Conservation (phyloP, 768 basidiomycete genomes). For the Amanita muscaria region DNA sequence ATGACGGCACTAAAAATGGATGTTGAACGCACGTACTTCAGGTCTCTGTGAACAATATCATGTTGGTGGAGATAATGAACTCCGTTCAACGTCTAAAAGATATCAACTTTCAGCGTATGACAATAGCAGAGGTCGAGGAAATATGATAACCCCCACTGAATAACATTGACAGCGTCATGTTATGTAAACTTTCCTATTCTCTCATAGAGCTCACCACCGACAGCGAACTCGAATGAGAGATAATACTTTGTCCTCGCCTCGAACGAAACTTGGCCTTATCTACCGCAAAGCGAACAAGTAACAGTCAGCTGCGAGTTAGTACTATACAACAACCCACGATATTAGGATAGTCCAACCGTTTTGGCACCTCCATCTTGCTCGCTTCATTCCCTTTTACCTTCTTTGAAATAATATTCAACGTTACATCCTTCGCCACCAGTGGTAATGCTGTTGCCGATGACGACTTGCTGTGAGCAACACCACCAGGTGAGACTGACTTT, state of each 20-base stretch:
- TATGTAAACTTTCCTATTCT: conserved; percentile 95
- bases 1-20: no score
- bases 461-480: conserved; percentile 15
- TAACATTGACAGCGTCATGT: conserved; percentile 77
- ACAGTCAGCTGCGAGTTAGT: not conserved
- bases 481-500: conserved; percentile 6
- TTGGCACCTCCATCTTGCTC: conserved; percentile 90
- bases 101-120: no score
- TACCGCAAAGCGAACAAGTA: not conserved
- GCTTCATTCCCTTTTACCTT: conserved; percentile 88
- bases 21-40: conserved; percentile 83
- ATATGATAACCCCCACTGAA: no score
- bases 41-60: no score
- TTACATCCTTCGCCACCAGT: conserved; percentile 78
- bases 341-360: conserved; percentile 84
- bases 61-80: no score
- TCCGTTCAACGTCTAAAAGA: no score
- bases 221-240: no score
- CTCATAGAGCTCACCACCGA: conserved; percentile 92
- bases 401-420: conserved; percentile 86
- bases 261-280: conserved; percentile 86
- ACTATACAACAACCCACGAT: conserved; percentile 51
- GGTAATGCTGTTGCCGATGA: conserved; percentile 22
- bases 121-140: no score
- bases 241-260: conserved; percentile 94